A percentile compares a stretch with the other conserved stretches of the same genome.
Conservation (phyloP, 306 rosid genomes). For the Rosa chinensis region DNA sequence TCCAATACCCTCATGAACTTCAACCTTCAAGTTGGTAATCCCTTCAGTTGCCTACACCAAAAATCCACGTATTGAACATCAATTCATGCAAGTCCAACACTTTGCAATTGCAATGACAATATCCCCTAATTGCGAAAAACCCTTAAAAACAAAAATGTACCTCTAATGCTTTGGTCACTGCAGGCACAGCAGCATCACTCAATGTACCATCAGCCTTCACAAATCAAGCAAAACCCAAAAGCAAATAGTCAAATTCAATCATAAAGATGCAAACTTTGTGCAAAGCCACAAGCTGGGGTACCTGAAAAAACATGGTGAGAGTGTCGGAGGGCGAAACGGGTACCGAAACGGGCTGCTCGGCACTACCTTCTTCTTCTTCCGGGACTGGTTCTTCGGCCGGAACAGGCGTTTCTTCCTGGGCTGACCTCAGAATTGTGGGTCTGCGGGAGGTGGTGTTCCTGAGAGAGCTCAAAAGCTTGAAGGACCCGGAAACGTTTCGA, state of each 20-base stretch:
- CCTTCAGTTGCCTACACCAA: conserved; percentile 57
- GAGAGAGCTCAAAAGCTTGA: conserved; percentile 12
- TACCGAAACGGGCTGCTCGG: conserved; percentile 57
- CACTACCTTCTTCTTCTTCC: not conserved
- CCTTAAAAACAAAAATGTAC: conserved; percentile 25
- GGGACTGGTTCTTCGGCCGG: conserved; percentile 30
- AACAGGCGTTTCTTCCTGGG: conserved; percentile 46
- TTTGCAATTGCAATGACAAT: not conserved
- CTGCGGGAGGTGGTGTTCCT: conserved; percentile 23
- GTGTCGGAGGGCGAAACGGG: conserved; percentile 77
- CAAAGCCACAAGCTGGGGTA: conserved; percentile 10
- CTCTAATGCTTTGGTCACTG: conserved; percentile 61
- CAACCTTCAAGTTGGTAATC: conserved; percentile 55
- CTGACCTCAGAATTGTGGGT: conserved; percentile 35
- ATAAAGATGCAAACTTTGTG: too few relatives aligned
- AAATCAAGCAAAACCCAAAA: conserved; percentile 19
- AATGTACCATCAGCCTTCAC: conserved; percentile 82
- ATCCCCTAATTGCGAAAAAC: not conserved
- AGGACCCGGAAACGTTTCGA: conserved; percentile 32
- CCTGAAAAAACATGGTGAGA: conserved; percentile 90
- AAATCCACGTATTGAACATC: not conserved
- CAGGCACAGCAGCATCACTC: conserved; percentile 63
- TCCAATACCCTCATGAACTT: conserved; percentile 72
- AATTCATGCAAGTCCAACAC: not conserved
- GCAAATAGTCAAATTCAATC: too few relatives aligned